These are phyloP conservation scores for Diaporthe amygdali DNA, from an alignment of 2,329 filamentous ascomycete genomes.

Conservation along the genomic window DNA sequence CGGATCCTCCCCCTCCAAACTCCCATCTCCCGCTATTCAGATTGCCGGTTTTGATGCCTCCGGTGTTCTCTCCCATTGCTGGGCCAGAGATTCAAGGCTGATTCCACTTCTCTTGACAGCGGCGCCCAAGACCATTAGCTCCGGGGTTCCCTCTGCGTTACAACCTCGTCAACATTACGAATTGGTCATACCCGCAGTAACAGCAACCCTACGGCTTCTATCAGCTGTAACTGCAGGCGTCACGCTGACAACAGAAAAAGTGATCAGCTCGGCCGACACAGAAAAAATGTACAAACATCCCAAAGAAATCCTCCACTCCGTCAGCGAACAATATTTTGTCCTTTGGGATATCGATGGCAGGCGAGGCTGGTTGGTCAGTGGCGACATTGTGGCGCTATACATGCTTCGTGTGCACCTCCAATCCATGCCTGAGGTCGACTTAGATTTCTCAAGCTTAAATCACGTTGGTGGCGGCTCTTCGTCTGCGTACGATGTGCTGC, in stretches of 20 bases:
- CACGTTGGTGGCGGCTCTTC: neutral
- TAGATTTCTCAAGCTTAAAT: neutral
- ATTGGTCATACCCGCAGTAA: neutral
- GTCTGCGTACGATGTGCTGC: neutral
- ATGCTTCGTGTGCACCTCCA: neutral
- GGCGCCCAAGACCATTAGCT: neutral
- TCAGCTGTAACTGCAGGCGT: fast-evolving
- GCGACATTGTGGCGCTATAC: neutral
- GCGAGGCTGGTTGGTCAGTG: neutral
- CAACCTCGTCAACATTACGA: neutral
- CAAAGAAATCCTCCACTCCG: fast-evolving
- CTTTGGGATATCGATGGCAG: neutral
- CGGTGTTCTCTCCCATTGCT: too few relatives aligned
- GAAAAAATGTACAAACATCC: neutral
- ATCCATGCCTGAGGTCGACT: neutral
- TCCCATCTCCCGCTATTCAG: neutral
- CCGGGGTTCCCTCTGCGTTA: neutral
- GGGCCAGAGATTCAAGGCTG: neutral
- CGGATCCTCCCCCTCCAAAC: too few relatives aligned
- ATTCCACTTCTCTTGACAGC: neutral
- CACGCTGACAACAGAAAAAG: neutral
- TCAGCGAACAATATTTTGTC: neutral
- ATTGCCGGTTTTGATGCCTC: too few relatives aligned
- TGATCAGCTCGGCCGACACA: neutral
- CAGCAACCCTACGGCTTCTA: neutral